Conservation (phyloP, 495 filamentous ascomycete species). For the Platismatia glauca region DNA sequence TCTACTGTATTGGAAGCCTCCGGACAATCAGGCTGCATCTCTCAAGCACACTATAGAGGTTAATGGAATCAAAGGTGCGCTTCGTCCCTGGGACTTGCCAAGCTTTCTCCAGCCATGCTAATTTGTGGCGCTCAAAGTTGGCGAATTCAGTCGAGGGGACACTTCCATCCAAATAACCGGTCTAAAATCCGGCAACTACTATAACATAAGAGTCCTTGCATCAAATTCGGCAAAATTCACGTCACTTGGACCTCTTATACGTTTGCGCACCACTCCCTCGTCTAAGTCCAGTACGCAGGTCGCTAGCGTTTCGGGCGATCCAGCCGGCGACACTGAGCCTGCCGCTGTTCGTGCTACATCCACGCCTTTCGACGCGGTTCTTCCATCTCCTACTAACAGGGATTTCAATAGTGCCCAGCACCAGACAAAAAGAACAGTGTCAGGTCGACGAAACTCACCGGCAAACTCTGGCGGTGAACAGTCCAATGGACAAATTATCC, state of each 20-base stretch:
- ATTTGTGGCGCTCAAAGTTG: conserved; percentile 46
- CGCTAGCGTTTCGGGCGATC: conserved; percentile 32
- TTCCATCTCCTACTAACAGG: conserved; percentile 41
- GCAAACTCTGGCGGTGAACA: conserved; percentile 54
- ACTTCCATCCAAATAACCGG: conserved; percentile 82
- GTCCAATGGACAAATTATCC: conserved; percentile 24
- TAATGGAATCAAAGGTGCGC: conserved; percentile 80
- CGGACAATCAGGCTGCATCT: conserved; percentile 66
- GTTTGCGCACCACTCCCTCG: conserved; percentile 59
- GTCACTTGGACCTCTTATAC: conserved; percentile 74
- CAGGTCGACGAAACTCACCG: conserved; percentile 70
- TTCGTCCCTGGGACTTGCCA: not conserved
- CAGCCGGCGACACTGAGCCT: conserved; percentile 44
- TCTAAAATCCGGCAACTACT: conserved; percentile 75
- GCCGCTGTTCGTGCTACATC: conserved; percentile 43
- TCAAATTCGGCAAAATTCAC: conserved; percentile 86
- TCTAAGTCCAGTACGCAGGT: conserved; percentile 45
- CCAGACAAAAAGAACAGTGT: conserved; percentile 53
- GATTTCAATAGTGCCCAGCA: conserved; percentile 52
- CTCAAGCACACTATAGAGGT: conserved; percentile 85
- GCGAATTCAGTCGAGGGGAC: conserved; percentile 75
- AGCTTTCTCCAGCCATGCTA: conserved; percentile 10
- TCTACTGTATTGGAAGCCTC: conserved; percentile 83
- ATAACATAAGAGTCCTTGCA: conserved; percentile 85
- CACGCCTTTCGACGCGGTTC: conserved; percentile 24